Evolutionary conservation across 495 filamentous ascomycete genomes (phyloP), one percentile per base, ranked within the genome.

Genomic region (Aspergillus egyptiacus): DNA sequence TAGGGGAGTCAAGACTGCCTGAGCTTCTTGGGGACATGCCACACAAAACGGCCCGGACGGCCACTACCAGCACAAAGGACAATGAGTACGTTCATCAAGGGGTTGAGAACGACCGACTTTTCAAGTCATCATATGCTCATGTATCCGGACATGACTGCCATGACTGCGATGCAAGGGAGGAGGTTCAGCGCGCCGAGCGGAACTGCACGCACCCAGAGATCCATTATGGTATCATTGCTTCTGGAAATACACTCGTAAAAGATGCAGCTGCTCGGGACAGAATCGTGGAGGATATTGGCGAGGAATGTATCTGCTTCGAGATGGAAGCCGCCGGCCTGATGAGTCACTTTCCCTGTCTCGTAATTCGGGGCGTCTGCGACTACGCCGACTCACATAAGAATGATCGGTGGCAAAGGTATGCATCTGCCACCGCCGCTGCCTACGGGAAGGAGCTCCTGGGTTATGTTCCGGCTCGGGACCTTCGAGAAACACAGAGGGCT

Each of bases 331-430:
- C 42, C 3, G 42, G 45, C 2, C 18, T 53, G 10, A 53, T 53
- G 44, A 43, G 43, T 28, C 9, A 34, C 36, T 47, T 42, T 18
- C 54, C 48, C 14, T 60, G 53, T 30, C 44, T 62, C 7, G 51
- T 60, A 9, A 52, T 64, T 15, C 43, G 56, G 18, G 61, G 61
- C 2, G 50, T 64, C 22, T 62, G 56, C 24, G 59, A 64, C 35
- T 64, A 64, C 44, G 43, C 50, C 0, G 61, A 62, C 34, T 54
- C 55, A 1, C 61, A 64, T 34, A 64, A 53, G 36, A 30, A 53
- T 5, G 43, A 53, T 8, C 9, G 10, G 10, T 53, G 44, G 50
- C 50, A 48, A 25, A 24, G 27, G 4, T 49, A 48, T 49, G 51
- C 51, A 4, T 59, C 53, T 46, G 59, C 35, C 17, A 51, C 35